Conservation (phyloP, 768 basidiomycete genomes). For the Mycena floridula region DNA sequence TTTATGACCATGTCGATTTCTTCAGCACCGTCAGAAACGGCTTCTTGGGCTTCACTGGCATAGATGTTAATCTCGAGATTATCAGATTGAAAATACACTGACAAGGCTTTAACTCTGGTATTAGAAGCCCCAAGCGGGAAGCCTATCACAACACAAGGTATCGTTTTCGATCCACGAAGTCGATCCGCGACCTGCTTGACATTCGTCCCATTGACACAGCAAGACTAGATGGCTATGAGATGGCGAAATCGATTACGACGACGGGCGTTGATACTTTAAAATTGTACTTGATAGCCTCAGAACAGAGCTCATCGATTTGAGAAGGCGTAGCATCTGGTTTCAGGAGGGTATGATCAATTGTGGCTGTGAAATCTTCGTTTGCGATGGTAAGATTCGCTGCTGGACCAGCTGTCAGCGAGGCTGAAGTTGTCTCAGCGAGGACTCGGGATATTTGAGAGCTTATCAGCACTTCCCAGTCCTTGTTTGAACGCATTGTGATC, state of each 20-base stretch:
- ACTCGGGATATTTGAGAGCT: too few species aligned
- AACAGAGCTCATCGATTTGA: conserved; percentile 41
- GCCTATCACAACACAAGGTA: conserved; percentile 43
- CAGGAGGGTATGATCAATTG: conserved; percentile 45
- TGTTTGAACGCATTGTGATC: too few species aligned
- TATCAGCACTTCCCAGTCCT: too few species aligned
- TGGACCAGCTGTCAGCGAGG: too few species aligned
- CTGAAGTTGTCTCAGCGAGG: too few species aligned
- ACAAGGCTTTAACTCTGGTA: conserved; percentile 39
- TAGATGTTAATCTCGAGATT: background rate
- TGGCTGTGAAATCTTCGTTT: too few species aligned
- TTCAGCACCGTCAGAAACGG: conserved; percentile 38
- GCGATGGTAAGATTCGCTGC: too few species aligned
- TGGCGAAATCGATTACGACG: too few species aligned
- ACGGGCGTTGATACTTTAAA: conserved; percentile 34
- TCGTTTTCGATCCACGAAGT: conserved; percentile 28
- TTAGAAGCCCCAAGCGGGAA: conserved; percentile 46
- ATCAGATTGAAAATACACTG: conserved; percentile 9
- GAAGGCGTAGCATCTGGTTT: conserved; percentile 40
- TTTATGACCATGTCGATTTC: conserved; percentile 51
- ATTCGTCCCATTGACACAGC: conserved; percentile 44
- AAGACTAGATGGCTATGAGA: conserved; percentile 27
- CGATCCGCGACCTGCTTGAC: conserved; percentile 34
- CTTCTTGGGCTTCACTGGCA: conserved; percentile 38
- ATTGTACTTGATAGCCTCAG: conserved; percentile 38